Evolutionary conservation across 177 flowering plant species (phyloP).

Genomic region (Vitis hybrid): DNA sequence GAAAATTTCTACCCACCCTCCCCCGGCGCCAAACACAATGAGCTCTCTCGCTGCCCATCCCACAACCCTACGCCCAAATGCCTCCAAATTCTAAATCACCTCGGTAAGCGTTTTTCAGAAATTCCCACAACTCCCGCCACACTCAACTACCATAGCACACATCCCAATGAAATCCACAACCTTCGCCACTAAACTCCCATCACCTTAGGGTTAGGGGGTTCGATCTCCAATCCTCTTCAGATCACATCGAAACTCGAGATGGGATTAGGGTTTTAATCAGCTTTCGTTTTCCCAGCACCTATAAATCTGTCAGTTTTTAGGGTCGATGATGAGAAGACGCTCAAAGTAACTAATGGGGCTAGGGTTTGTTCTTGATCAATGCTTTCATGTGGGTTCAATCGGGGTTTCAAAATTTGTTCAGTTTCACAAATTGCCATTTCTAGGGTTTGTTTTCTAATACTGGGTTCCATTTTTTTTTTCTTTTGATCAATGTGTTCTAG

Average conservation of each 20-base stretch:
- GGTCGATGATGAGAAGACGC: neutral
- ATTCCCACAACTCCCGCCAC: constrained; percentile 1
- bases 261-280: neutral
- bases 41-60: neutral
- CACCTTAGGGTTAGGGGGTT: neutral
- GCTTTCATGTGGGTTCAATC: too few relatives aligned
- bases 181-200: neutral
- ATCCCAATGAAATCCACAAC: neutral
- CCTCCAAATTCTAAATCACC: neutral
- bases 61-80: neutral
- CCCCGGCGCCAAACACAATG: neutral
- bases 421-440: too few relatives aligned
- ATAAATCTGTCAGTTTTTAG: neutral
- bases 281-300: neutral
- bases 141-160: constrained; percentile 1
- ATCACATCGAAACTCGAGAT: constrained; percentile 10
- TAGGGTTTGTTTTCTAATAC: too few relatives aligned
- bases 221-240: neutral
- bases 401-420: too few relatives aligned
- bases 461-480: too few relatives aligned
- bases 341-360: too few relatives aligned
- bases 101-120: neutral
- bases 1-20: too few relatives aligned
- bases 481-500: too few relatives aligned
- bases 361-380: too few relatives aligned